Conservation (phyloP, 1,284 basidiomycete genomes). For the Cutaneotrichosporon spelunceum region DNA sequence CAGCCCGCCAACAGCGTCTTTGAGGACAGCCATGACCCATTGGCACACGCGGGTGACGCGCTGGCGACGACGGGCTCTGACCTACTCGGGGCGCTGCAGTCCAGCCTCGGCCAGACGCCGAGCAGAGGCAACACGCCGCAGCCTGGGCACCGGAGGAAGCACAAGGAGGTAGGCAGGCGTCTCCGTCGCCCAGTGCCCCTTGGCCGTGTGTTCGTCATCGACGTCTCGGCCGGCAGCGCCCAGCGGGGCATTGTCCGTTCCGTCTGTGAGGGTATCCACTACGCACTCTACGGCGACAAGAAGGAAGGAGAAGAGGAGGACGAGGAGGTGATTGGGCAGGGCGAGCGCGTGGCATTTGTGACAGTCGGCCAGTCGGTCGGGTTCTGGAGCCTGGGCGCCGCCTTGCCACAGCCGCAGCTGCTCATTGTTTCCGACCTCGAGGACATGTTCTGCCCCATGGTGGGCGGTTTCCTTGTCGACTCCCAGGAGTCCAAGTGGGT, state of each 20-base stretch:
- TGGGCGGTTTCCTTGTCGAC: constrained; percentile 73
- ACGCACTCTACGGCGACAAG: constrained; percentile 65
- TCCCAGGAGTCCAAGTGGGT: constrained; percentile 66
- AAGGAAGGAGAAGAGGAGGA: constrained; percentile 53
- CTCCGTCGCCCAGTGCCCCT: constrained; percentile 65
- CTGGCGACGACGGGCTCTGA: constrained; percentile 46
- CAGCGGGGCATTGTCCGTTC: constrained; percentile 70
- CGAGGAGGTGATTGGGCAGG: constrained; percentile 47
- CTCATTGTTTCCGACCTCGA: constrained; percentile 83
- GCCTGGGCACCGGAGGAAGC: constrained; percentile 33
- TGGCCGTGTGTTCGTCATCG: constrained; percentile 82
- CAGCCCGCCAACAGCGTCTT: constrained; percentile 54
- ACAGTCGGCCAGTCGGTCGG: constrained; percentile 82
- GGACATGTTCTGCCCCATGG: constrained; percentile 84
- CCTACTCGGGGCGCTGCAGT: constrained; percentile 44
- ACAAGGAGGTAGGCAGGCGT: constrained; percentile 33
- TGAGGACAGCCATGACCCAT: constrained; percentile 58
- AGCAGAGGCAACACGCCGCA: constrained; percentile 50
- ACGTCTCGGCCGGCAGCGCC: constrained; percentile 72
- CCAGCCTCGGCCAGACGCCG: constrained; percentile 36
- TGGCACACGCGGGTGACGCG: constrained; percentile 51
- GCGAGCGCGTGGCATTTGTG: constrained; percentile 66
- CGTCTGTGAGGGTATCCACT: constrained; percentile 65
- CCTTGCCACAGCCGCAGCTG: constrained; percentile 64
- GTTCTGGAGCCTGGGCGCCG: constrained; percentile 82